Percentiles rank a stretch among this genome's conserved stretches.
Evolutionary conservation across 148 eudicot genomes (phyloP).

Genomic region (Rheum nobile): DNA sequence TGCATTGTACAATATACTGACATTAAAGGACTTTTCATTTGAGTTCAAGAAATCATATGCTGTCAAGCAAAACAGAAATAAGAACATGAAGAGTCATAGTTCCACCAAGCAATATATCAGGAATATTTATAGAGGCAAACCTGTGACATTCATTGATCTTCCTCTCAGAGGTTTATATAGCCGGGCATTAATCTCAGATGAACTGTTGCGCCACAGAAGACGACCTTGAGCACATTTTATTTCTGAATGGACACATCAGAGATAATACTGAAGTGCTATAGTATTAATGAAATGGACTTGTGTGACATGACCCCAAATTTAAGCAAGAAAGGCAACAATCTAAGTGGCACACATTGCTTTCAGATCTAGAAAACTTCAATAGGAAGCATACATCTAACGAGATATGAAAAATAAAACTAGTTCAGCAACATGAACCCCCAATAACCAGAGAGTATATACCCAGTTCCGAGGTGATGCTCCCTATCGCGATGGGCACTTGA

Average conservation of each 20-base stretch:
- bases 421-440: not conserved
- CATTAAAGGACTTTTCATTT: conserved; percentile 40
- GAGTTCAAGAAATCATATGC: conserved; percentile 84
- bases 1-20: conserved; percentile 77
- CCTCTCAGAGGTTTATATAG: conserved; percentile 42
- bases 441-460: conserved; percentile 4
- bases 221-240: conserved; percentile 53
- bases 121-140: conserved; percentile 20
- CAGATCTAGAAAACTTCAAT: not conserved
- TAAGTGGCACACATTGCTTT: not conserved
- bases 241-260: conserved; percentile 26
- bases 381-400: not conserved
- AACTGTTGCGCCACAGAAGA: conserved; percentile 77
- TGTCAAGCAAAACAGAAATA: conserved; percentile 17
- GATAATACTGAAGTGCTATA: not conserved
- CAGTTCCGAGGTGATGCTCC: not conserved
- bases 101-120: not conserved
- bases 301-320: not conserved
- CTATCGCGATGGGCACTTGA: conserved; percentile 33
- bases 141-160: conserved; percentile 70
- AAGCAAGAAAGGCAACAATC: not conserved
- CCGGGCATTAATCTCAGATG: conserved; percentile 68
- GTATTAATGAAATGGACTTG: not conserved
- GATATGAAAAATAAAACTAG: not conserved
- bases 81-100: not conserved